Percentiles rank a stretch among this genome's conserved stretches.
Conservation (phyloP, 768 basidiomycete genomes). For the Mycena metata region DNA sequence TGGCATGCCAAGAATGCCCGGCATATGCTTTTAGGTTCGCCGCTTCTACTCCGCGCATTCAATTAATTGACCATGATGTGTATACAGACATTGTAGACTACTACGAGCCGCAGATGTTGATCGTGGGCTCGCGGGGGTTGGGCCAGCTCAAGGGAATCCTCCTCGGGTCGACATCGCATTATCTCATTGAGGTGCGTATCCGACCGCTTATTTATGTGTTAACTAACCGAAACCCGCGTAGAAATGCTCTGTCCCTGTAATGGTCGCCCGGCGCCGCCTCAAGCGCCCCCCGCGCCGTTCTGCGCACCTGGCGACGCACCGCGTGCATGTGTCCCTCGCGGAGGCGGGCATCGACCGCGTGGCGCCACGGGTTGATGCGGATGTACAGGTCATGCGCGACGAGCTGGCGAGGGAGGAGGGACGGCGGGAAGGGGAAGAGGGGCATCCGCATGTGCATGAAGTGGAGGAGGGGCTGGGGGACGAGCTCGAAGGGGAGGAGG, state of each 20-base stretch:
- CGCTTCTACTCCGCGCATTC: slow-evolving; percentile 15
- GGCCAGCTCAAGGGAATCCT: slow-evolving; percentile 94
- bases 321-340: slow-evolving; percentile 86
- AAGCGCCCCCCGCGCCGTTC: slow-evolving; percentile 87
- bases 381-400: slow-evolving; percentile 85
- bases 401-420: slow-evolving; percentile 75
- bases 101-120: slow-evolving; percentile 89
- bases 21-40: slow-evolving; percentile 85
- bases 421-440: slow-evolving; percentile 1
- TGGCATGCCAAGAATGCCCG: slow-evolving; percentile 97
- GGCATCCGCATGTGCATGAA: slow-evolving; percentile 51
- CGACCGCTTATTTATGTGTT: neutral
- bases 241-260: slow-evolving; percentile 96
- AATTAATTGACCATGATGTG: neutral
- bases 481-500: slow-evolving; percentile 45
- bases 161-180: slow-evolving; percentile 95
- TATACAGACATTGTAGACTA: slow-evolving; percentile 88
- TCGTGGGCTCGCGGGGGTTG: slow-evolving; percentile 94
- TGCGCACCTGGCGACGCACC: slow-evolving; percentile 86
- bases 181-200: slow-evolving; percentile 80
- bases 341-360: slow-evolving; percentile 92
- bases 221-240: slow-evolving; percentile 41
- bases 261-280: slow-evolving; percentile 94
- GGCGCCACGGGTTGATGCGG: slow-evolving; percentile 86
- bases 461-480: slow-evolving; percentile 26